Base-by-base conservation (phyloP, 352 stramenopile species). In the Globisporangium emineosum region DNA sequence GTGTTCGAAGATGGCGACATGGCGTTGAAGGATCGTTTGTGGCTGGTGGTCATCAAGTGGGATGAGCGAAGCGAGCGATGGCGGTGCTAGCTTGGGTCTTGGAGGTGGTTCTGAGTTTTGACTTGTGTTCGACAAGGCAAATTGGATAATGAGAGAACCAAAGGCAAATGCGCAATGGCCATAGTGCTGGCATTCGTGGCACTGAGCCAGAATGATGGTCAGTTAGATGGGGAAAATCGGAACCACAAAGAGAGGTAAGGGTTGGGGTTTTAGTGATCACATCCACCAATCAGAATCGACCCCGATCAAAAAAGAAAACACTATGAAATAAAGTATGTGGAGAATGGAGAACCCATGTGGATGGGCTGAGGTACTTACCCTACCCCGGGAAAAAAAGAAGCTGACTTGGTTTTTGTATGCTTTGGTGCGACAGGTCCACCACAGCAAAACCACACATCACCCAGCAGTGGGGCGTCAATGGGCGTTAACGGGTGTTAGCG, bases 71-170 rank as follows among this genome's bases (percentile, higher is more conserved):
- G 40, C 21, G 29, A 42, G 33, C 52, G 30, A 12, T 30, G 13
- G 30, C 6, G 53, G 19, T 50, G 54, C 13, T 47, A 35, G 33
- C 21, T 23, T 12, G 8, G 23, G 33, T 55, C 23, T 15, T 56
- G 27, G 40, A 45, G 19, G 40, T 15, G n/a, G 32, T 13, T 10
- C 29, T 30, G 10, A n/a, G 17, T 25, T 62, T 63, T 55, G 42
- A 40, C 57, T 63, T 63, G 57, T 55, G 57, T n/a, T 54, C 27
- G 19, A 43, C 40, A 43, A 55, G 57, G 57, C 42, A 63, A 63
- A 55, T 63, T 63, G 57, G 57, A 55, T 43, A 63, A 63, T 63
- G 57, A 63, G 45, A 29, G 23, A 21, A 50, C 9, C n/a, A 3
- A 1, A 8, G 27, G n/a, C 13, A 23, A 37, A 21, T 3, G 50